Base-by-base conservation (phyloP, 1,284 basidiomycete species). In the Ganoderma lingzhi region DNA sequence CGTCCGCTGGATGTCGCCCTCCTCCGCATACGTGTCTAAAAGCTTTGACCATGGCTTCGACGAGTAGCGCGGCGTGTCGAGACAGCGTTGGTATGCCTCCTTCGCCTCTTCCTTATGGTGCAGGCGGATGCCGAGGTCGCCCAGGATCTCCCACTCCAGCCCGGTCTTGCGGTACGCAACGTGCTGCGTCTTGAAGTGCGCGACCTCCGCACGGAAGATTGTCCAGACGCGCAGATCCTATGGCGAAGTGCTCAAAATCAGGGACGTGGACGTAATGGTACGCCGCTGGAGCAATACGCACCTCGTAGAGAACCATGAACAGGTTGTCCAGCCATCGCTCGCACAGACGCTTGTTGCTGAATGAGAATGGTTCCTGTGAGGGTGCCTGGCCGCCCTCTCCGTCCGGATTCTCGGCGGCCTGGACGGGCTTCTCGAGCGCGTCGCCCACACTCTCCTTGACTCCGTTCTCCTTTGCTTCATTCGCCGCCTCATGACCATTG, bases 221-320 rank as follows among this genome's bases (percentile, higher is more conserved):
- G 98, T 99, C 92, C 97, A 99, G 14, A 99, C 95, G n/a, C 98
- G 91, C 62, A 99, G 84, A 79, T 99, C 97, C 93, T 97, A 70
- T 10, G 23, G 28, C 23, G 28, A 17, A n/a, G 19, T 10, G 8
- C 53, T 14, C n/a, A 5, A 42, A 55, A 2, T 59, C 42, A 59
- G 28, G 51, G 64, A 55, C 37, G 44, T 15, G 66, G 66, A 61
- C 6, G 32, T 32, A 64, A n/a, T 23, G 10, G 9, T 3, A 48
- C 42, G 9, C n/a, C 19, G 53, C 59, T n/a, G n/a, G 8, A 32
- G 19, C 10, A 23, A 6, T 30, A 76, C 84, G 69, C 70, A 94
- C 95, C 88, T 99, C 97, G 80, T 99, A 99, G 4, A 99, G 84
- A 1, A 99, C 96, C 96, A 99, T 97, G 84, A 99, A 99, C 66